Base-by-base conservation (phyloP, 768 basidiomycete genomes). In the Strobilomyces echinocephalus region DNA sequence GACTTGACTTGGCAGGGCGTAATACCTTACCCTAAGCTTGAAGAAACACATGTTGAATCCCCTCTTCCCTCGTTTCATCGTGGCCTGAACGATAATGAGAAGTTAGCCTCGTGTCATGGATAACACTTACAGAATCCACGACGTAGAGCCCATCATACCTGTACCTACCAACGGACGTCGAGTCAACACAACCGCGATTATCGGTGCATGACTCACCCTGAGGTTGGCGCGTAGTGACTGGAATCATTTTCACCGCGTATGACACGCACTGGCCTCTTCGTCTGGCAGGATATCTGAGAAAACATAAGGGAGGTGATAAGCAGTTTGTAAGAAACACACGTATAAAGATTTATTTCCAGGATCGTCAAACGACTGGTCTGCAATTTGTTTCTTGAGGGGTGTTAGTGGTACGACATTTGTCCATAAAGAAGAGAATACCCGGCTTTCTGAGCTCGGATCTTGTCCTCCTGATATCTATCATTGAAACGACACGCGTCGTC, bases 211-310 rank as follows among this genome's bases (percentile, higher is more conserved):
- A 14, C 60, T 58, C 34, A 71, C 70, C 70, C 69, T 30, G 18
- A 14, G 2, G 5, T 0, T 0, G 69, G 69, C 3, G 69, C 42
- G 33, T 61, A 71, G 38, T 15, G 11, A 38, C 40, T 61, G 1
- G 10, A 2, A 0, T 20, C 10, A n/a, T 41, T 58, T 16, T 18
- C 58, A 18, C 74, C 74, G 15, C 75, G 66, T 35, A 74, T 43
- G 10, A 76, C 75, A 33, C 75, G 68, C 3, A 76, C 72, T 0
- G 72, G 73, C 11, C 58, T 62, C 21, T 54, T 60, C 1, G 62
- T 73, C 15, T 49, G 0, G n/a, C 1, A 52, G 8, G 75, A 74
- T 15, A 69, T 42, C 69, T 74, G 42, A 38, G 9, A 48, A 16
- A 11, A 46, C 3, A 33, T 55, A 15, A 57, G 38, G n/a, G 42